A percentile compares a stretch with the other conserved stretches of the same genome.
phyloP scores from a whole-genome alignment of 805 yeast genomes.

The Suhomyces vadensis region DNA sequence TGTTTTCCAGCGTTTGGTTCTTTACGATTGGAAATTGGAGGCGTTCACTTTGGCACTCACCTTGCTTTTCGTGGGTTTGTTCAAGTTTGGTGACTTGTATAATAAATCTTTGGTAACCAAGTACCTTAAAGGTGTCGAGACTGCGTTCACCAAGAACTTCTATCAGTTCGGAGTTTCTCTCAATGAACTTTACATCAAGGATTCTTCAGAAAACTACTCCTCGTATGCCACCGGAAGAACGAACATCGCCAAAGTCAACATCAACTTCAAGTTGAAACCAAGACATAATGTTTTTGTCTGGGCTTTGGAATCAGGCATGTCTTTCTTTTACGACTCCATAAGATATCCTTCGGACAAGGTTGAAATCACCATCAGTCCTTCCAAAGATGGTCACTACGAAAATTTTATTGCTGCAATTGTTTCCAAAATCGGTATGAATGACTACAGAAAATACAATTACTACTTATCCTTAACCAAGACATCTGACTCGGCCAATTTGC shows the following conservation, averaged over 20 bases:
- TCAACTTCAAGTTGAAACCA: conserved; percentile 65
- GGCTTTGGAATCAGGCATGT: conserved; percentile 60
- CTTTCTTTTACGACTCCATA: conserved; percentile 56
- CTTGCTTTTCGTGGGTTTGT: conserved; percentile 48
- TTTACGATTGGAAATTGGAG: conserved; percentile 81
- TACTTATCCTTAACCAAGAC: conserved; percentile 84
- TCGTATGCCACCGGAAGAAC: conserved; percentile 89
- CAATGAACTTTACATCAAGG: conserved; percentile 53
- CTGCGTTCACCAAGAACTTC: conserved; percentile 65
- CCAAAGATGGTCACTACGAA: conserved; percentile 54
- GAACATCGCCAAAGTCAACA: conserved; percentile 63
- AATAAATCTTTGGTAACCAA: conserved; percentile 58
- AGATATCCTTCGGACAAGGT: conserved; percentile 59
- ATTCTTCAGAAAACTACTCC: conserved; percentile 60
- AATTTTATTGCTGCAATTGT: conserved; percentile 83
- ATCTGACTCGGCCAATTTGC: conserved; percentile 67
- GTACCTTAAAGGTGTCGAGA: conserved; percentile 51
- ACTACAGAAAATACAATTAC: conserved; percentile 72
- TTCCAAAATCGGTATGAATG: conserved; percentile 79
- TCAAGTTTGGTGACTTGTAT: conserved; percentile 56
- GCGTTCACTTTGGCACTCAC: conserved; percentile 53
- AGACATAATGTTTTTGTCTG: conserved; percentile 78
- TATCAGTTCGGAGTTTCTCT: conserved; percentile 67
- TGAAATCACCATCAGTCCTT: conserved; percentile 58
- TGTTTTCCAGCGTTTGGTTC: conserved; percentile 53